Percentiles rank a stretch among this genome's conserved stretches.
Evolutionary conservation across 345 rosid genomes (phyloP).

Genomic region (Heritiera littoralis): DNA sequence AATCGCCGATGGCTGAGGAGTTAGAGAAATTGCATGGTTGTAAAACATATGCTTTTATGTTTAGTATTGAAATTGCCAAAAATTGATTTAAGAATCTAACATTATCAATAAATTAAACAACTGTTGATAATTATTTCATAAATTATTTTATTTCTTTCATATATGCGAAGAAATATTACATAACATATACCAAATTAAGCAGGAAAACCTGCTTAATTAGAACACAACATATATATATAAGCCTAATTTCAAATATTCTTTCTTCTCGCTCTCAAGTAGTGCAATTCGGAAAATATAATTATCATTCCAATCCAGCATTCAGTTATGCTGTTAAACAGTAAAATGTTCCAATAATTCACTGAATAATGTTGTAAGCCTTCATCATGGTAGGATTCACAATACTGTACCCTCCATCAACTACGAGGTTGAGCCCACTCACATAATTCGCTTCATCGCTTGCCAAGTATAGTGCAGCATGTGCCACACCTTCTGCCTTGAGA

Average conservation of each 20-base stretch:
- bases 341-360: not conserved
- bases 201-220: not conserved
- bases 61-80: too few species aligned
- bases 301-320: not conserved
- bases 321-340: too few species aligned
- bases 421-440: conserved; percentile 40
- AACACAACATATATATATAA: not conserved
- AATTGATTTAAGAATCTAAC: too few species aligned
- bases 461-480: conserved; percentile 35
- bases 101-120: too few species aligned
- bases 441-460: conserved; percentile 46
- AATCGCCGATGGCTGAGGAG: too few species aligned
- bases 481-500: conserved; percentile 29
- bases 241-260: too few species aligned
- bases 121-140: too few species aligned
- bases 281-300: not conserved
- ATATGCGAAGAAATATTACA: not conserved
- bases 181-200: not conserved
- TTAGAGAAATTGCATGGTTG: too few species aligned
- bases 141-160: too few species aligned
- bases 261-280: too few species aligned
- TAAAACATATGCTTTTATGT: too few species aligned
- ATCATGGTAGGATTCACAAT: conserved; percentile 28
- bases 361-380: conserved; percentile 4
- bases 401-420: conserved; percentile 44